Evolutionary conservation across 345 rosid species (phyloP).

Genomic region (Linum lewisii): DNA sequence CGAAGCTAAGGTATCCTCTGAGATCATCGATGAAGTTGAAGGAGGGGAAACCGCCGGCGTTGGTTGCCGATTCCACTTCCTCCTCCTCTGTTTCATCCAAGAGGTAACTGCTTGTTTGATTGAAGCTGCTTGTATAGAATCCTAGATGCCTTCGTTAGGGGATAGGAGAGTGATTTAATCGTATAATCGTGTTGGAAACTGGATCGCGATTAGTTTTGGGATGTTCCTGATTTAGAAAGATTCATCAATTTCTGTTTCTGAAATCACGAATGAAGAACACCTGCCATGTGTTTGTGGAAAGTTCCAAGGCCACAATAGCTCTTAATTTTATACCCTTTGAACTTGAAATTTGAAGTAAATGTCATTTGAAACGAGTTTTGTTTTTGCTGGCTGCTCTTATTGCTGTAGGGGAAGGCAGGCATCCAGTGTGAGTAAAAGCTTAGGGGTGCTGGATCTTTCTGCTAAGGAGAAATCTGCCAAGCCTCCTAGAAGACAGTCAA

Average conservation of each 20-base stretch:
- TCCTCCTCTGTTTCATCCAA: conserved; percentile 36
- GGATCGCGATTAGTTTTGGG: not conserved
- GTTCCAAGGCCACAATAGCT: not conserved
- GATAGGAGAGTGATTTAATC: too few species aligned
- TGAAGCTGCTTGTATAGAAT: not conserved
- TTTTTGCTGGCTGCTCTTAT: not conserved
- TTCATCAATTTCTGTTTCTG: not conserved
- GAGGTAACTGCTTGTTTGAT: conserved; percentile 23
- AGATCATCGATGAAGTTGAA: conserved; percentile 61
- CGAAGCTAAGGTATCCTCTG: conserved; percentile 66
- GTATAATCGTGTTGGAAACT: too few species aligned
- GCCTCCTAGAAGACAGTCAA: conserved; percentile 78
- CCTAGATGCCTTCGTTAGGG: too few species aligned
- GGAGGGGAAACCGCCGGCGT: conserved; percentile 44
- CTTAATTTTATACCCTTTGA: not conserved
- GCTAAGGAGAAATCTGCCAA: conserved; percentile 55
- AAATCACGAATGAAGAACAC: not conserved
- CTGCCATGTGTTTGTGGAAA: not conserved
- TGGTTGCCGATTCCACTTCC: conserved; percentile 29
- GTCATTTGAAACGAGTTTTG: not conserved
- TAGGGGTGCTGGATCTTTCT: conserved; percentile 58
- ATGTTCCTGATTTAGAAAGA: not conserved
- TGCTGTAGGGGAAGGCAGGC: conserved; percentile 33
- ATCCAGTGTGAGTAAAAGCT: conserved; percentile 59
- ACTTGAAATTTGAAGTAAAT: not conserved